These are phyloP conservation scores for Suillus decipiens DNA, from an alignment of 768 basidiomycete genomes.

Conservation along the genomic window DNA sequence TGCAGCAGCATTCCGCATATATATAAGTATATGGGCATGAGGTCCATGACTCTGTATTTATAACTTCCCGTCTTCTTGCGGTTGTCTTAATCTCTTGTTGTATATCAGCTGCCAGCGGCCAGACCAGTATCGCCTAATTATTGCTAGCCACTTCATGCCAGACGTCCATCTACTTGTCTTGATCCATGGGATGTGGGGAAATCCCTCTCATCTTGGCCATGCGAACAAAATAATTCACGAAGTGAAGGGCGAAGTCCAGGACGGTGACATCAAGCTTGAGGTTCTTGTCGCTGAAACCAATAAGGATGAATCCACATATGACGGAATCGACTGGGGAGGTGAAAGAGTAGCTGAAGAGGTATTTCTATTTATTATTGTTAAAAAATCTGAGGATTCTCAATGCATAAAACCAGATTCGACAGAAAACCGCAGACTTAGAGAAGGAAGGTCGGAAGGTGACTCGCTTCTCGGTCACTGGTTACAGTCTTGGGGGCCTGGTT, in stretches of 20 bases:
- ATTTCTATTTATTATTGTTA: conserved; percentile 11
- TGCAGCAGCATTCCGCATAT: neutral
- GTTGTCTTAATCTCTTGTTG: neutral
- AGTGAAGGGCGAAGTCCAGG: conserved; percentile 39
- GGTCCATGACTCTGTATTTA: neutral
- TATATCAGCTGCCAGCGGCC: neutral
- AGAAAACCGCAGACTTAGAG: conserved; percentile 55
- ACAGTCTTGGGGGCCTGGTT: conserved; percentile 80
- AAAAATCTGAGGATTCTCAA: conserved; percentile 10
- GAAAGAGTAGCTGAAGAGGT: conserved; percentile 84
- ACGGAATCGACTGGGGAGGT: conserved; percentile 83
- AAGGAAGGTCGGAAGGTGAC: conserved; percentile 57
- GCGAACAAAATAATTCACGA: conserved; percentile 55
- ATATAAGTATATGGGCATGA: neutral
- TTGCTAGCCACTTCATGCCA: conserved; percentile 19
- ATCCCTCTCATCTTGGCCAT: conserved; percentile 63
- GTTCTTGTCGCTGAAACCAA: conserved; percentile 70
- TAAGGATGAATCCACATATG: conserved; percentile 67
- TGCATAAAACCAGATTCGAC: conserved; percentile 46
- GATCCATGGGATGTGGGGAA: conserved; percentile 80
- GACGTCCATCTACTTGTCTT: conserved; percentile 45
- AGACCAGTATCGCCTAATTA: neutral
- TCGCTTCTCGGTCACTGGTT: conserved; percentile 75
- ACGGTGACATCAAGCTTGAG: conserved; percentile 38
- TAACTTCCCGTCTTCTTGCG: neutral